A percentile compares a stretch with the other conserved stretches of the same genome.
Evolutionary conservation across 345 rosid genomes (phyloP).

Genomic region (Citrus australasica): DNA sequence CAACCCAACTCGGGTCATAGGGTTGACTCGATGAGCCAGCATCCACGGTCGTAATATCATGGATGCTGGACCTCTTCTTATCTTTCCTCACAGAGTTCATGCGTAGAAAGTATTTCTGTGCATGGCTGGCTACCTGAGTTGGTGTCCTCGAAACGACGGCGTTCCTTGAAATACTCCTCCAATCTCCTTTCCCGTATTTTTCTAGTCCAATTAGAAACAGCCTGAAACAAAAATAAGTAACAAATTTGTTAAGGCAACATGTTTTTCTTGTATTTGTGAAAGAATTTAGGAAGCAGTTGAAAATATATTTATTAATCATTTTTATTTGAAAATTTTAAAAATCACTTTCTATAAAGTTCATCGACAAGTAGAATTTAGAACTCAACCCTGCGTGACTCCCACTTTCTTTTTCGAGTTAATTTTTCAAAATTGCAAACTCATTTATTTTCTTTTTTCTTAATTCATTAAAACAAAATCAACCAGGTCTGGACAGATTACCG

Average conservation of each 20-base stretch:
- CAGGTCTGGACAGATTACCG: no score
- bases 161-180: conserved; percentile 34
- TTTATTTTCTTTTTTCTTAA: no score
- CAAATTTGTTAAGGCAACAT: no score
- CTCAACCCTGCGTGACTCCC: no score
- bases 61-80: conserved; percentile 28
- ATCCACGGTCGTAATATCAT: conserved; percentile 19
- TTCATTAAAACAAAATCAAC: no score
- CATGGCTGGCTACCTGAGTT: conserved; percentile 32
- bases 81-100: conserved; percentile 12
- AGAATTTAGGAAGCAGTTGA: no score
- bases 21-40: not conserved
- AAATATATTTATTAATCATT: no score
- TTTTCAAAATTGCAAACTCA: no score
- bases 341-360: no score
- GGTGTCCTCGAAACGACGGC: conserved; percentile 24
- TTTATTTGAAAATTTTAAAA: no score
- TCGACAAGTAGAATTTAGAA: no score
- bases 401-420: no score
- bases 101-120: conserved; percentile 27
- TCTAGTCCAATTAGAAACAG: conserved; percentile 20
- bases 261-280: not conserved
- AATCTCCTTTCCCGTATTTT: conserved; percentile 26
- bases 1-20: not conserved
- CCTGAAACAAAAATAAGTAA: not conserved